phyloP scores from a whole-genome alignment of 305 asterid genomes.

The Striga hermonthica region DNA sequence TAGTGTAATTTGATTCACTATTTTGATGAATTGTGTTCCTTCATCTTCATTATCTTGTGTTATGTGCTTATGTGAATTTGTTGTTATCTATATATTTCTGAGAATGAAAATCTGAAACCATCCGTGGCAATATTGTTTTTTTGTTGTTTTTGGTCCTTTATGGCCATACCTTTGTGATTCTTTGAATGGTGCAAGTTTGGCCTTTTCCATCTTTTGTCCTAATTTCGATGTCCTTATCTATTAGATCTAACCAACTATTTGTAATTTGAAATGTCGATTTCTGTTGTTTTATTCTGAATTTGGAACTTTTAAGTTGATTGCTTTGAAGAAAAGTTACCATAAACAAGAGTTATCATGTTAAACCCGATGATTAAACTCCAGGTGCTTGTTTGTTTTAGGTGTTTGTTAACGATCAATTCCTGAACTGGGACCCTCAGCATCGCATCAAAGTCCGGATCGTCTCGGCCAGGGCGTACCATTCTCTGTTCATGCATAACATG shows the following conservation, averaged over 20 bases:
- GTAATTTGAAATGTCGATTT: neutral
- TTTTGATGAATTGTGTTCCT: neutral
- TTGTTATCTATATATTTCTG: neutral
- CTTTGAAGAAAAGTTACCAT: too few relatives aligned
- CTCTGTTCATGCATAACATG: conserved; percentile 99
- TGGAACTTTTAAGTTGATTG: neutral
- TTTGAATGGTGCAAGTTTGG: conserved; percentile 23
- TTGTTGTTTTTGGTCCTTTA: conserved; percentile 26
- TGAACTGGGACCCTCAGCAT: conserved; percentile 93
- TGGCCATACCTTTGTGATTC: conserved; percentile 30
- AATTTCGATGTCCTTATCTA: conserved; percentile 10
- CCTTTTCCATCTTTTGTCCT: conserved; percentile 18
- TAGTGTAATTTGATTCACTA: neutral
- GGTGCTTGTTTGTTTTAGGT: conserved; percentile 51
- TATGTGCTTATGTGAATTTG: neutral
- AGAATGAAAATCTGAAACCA: neutral
- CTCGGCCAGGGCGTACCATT: conserved; percentile 98
- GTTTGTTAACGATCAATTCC: conserved; percentile 91
- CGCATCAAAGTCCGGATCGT: conserved; percentile 97
- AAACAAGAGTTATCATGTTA: too few relatives aligned
- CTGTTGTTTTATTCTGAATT: neutral
- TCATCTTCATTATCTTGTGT: neutral
- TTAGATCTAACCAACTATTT: neutral
- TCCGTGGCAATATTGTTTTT: neutral
- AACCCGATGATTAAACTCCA: neutral